A percentile compares a stretch with the other conserved stretches of the same genome.
Conservation (phyloP, 225 moss, liverwort and hornwort species). For the Pseudisothecium myosuroides region DNA sequence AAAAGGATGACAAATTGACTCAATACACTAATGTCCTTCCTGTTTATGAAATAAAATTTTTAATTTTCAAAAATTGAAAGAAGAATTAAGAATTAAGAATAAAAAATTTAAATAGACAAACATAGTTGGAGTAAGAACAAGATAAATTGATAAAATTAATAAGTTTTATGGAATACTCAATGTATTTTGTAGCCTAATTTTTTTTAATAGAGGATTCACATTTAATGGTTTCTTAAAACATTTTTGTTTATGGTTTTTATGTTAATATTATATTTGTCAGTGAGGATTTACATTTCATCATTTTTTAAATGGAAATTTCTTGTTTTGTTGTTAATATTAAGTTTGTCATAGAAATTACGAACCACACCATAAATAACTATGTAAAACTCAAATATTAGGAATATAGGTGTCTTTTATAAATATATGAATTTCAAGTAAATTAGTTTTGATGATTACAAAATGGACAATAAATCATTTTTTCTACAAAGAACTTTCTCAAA, state of each 20-base stretch:
- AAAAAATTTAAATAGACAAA: neutral
- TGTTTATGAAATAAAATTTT: neutral
- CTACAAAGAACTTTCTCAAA: neutral
- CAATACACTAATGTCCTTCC: neutral
- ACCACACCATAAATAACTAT: neutral
- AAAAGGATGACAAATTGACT: neutral
- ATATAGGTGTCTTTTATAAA: neutral
- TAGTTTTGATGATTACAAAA: neutral
- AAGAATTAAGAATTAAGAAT: neutral
- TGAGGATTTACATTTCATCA: neutral
- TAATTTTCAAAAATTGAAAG: neutral
- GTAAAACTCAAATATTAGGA: neutral
- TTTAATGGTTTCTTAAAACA: neutral
- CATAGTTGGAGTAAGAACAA: too few species aligned
- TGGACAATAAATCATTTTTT: neutral
- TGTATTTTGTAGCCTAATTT: too few species aligned
- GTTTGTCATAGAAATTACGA: neutral
- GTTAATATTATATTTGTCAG: accelerated
- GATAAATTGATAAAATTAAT: neutral
- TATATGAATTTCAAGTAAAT: neutral
- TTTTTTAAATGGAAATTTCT: neutral
- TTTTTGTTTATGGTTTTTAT: neutral
- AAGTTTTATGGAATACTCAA: neutral
- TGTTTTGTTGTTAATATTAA: neutral
- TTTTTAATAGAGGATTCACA: neutral